Conservation (phyloP, 441 rosid genomes). For the Erodium texanum region DNA sequence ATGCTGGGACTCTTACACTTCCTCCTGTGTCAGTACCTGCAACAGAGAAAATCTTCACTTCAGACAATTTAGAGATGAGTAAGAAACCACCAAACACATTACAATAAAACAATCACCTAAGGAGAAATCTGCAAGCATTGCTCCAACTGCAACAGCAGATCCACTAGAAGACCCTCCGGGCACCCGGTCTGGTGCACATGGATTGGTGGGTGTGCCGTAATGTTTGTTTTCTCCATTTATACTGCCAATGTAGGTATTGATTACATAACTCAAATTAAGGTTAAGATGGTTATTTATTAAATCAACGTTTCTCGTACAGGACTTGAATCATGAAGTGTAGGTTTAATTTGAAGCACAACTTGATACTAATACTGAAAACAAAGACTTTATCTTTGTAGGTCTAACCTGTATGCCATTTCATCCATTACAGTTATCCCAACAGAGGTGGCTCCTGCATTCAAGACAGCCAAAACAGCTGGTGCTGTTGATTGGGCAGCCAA, state of each 20-base stretch:
- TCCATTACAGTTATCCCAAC: conserved; percentile 74
- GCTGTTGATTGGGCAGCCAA: conserved; percentile 60
- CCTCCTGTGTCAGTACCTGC: conserved; percentile 91
- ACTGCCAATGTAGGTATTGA: conserved; percentile 27
- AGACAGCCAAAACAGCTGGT: conserved; percentile 51
- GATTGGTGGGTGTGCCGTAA: conserved; percentile 88
- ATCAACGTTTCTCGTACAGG: background rate
- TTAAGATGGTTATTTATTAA: background rate
- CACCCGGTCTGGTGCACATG: conserved; percentile 58
- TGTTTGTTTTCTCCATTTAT: conserved; percentile 84
- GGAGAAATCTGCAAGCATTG: conserved; percentile 76
- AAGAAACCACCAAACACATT: conserved; percentile 7
- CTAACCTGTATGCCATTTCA: conserved; percentile 95
- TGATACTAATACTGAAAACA: background rate
- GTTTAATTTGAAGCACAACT: background rate
- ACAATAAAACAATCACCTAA: conserved; percentile 39
- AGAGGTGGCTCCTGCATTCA: conserved; percentile 63
- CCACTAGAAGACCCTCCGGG: conserved; percentile 99
- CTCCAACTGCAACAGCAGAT: conserved; percentile 87
- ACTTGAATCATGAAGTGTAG: background rate
- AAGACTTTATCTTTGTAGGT: background rate
- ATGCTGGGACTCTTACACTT: conserved; percentile 82
- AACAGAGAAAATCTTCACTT: conserved; percentile 12
- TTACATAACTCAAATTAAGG: background rate
- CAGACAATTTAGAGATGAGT: background rate